Percentiles rank a stretch among this genome's conserved stretches.
Conservation (phyloP, 2,329 filamentous ascomycete species). For the Calonectria montana region DNA sequence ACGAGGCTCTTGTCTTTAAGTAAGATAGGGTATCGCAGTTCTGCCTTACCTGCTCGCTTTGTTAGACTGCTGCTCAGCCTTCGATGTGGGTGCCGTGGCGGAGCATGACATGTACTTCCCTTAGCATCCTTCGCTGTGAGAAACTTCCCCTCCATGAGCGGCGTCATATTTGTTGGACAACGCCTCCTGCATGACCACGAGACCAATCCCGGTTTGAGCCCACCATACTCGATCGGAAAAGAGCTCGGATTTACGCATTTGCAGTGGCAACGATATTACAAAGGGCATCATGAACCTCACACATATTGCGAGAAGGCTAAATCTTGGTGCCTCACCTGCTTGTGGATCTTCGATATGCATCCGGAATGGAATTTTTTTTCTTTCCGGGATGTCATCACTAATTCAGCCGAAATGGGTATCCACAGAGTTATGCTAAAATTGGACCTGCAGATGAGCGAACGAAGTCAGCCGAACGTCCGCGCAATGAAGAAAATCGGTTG, state of each 20-base stretch:
- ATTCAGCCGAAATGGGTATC: neutral
- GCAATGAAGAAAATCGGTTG: neutral
- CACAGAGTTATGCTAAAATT: neutral
- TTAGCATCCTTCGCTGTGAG: neutral
- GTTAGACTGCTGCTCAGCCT: conserved; percentile 14
- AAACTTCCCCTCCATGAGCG: neutral
- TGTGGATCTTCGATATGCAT: neutral
- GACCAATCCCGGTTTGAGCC: conserved; percentile 6
- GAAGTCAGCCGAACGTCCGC: neutral
- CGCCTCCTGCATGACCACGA: conserved; percentile 15
- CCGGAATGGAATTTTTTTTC: neutral
- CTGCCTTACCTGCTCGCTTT: conserved; percentile 6
- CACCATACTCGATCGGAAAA: neutral
- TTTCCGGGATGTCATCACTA: neutral
- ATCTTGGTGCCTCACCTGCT: neutral
- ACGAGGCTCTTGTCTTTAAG: conserved; percentile 9
- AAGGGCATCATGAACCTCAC: neutral
- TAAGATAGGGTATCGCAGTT: conserved; percentile 7
- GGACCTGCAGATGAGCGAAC: neutral
- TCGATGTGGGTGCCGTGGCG: conserved; percentile 7
- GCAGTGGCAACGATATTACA: neutral
- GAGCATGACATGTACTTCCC: neutral
- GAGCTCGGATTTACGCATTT: neutral
- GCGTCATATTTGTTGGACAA: conserved; percentile 1
- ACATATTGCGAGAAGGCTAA: neutral